A percentile compares a stretch with the other conserved stretches of the same genome.
Conservation (phyloP, 805 yeast species). For the Kodamaea lidongshanica region DNA sequence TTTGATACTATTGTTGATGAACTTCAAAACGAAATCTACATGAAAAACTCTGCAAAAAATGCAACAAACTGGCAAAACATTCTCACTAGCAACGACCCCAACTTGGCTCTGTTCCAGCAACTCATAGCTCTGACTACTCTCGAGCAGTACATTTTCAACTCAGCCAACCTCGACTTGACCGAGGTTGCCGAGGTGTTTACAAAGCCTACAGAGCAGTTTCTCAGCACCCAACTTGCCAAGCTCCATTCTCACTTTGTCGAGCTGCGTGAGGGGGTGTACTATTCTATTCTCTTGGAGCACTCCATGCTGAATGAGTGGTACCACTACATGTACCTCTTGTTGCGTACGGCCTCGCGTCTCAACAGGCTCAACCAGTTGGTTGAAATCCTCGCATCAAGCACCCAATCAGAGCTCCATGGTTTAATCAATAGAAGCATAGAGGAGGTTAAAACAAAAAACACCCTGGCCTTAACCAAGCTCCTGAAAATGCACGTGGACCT, state of each 20-base stretch:
- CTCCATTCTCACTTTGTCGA: slow-evolving; percentile 19
- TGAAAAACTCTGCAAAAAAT: slow-evolving; percentile 13
- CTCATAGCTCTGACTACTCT: slow-evolving; percentile 34
- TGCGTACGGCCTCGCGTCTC: slow-evolving; percentile 53
- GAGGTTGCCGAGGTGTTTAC: slow-evolving; percentile 41
- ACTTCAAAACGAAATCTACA: slow-evolving; percentile 61
- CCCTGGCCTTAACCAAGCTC: slow-evolving; percentile 26
- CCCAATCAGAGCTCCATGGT: slow-evolving; percentile 57
- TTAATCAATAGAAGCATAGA: slow-evolving; percentile 58
- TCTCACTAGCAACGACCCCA: slow-evolving; percentile 26
- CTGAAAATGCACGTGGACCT: slow-evolving; percentile 25
- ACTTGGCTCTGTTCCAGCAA: slow-evolving; percentile 29
- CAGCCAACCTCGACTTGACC: slow-evolving; percentile 52
- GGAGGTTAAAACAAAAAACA: slow-evolving; percentile 55
- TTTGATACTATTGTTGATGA: slow-evolving; percentile 76
- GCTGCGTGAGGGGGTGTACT: slow-evolving; percentile 17
- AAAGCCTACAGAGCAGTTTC: slow-evolving; percentile 26
- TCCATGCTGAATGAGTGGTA: slow-evolving; percentile 41
- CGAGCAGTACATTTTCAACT: slow-evolving; percentile 49
- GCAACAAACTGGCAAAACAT: slow-evolving; percentile 17
- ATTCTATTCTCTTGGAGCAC: slow-evolving; percentile 27
- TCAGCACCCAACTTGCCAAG: slow-evolving; percentile 23
- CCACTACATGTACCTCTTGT: slow-evolving; percentile 45
- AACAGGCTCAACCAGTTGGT: slow-evolving; percentile 56
- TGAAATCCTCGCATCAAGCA: slow-evolving; percentile 46